Evolutionary conservation across 148 eudicot genomes (phyloP).

Genomic region (Heliamphora exappendiculata): DNA sequence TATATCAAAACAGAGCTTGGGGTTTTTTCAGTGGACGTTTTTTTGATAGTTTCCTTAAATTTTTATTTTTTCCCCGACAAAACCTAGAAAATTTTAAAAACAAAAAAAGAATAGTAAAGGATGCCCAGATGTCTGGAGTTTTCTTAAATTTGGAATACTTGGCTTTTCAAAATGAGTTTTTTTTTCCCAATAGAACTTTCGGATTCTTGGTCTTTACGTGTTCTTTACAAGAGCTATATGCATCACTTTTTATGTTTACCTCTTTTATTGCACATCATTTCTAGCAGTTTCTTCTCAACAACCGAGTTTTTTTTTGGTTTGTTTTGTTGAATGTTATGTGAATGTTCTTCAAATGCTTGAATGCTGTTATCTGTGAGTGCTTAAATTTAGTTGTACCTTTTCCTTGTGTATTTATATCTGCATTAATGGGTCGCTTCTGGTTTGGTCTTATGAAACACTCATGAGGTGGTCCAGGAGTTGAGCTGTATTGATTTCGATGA

Average conservation of each 20-base stretch:
- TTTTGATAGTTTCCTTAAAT: not conserved
- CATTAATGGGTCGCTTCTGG: not conserved
- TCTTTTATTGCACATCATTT: not conserved
- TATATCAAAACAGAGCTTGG: not conserved
- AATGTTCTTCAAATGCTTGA: not conserved
- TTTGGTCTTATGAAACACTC: slow-evolving; percentile 11
- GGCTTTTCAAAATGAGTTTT: not conserved
- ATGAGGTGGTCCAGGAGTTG: slow-evolving; percentile 34
- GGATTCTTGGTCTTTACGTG: not conserved
- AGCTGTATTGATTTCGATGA: slow-evolving; percentile 19
- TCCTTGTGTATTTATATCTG: not conserved
- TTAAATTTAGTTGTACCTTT: not conserved
- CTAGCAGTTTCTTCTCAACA: not conserved
- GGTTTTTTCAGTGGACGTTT: not conserved
- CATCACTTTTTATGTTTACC: too few relatives aligned
- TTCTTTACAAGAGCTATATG: too few relatives aligned
- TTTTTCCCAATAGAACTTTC: not conserved
- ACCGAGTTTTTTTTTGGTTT: not conserved
- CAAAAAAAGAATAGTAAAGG: too few relatives aligned
- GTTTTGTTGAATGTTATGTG: not conserved
- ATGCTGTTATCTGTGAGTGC: not conserved
- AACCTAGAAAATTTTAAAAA: too few relatives aligned
- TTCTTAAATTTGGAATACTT: too few relatives aligned
- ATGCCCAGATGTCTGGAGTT: too few relatives aligned
- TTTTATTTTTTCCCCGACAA: not conserved